A percentile compares a stretch with the other conserved stretches of the same genome.
Evolutionary conservation across 805 yeast species (phyloP).

Genomic region (Tetrapisispora taiwanensis): DNA sequence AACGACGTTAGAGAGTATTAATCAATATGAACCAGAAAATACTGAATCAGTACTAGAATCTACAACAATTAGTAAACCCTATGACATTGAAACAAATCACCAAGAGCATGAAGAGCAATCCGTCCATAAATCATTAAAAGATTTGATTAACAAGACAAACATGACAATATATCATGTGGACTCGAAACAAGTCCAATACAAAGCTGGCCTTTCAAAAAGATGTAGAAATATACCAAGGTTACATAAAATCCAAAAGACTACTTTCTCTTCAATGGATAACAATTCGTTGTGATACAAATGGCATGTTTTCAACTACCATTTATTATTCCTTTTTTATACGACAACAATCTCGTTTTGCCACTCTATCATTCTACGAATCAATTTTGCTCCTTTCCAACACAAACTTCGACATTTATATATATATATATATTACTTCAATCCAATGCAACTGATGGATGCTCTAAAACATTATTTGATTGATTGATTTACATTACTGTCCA

Average conservation of each 20-base stretch:
- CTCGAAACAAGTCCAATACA: slow-evolving; percentile 15
- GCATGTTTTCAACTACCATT: too few relatives aligned
- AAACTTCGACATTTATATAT: too few relatives aligned
- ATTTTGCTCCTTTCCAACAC: too few relatives aligned
- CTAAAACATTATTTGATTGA: too few relatives aligned
- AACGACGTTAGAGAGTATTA: not conserved
- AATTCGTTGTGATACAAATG: too few relatives aligned
- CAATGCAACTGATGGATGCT: too few relatives aligned
- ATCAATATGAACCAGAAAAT: not conserved
- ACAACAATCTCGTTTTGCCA: too few relatives aligned
- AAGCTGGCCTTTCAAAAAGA: slow-evolving; percentile 20
- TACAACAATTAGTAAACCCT: not conserved
- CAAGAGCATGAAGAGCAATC: not conserved
- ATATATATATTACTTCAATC: too few relatives aligned
- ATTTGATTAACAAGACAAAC: slow-evolving; percentile 20
- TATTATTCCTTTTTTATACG: too few relatives aligned
- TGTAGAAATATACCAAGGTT: slow-evolving; percentile 8
- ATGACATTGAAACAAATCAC: not conserved
- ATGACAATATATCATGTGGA: slow-evolving; percentile 18
- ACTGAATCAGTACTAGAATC: not conserved
- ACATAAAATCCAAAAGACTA: slow-evolving; percentile 5
- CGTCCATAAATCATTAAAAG: slow-evolving; percentile 19
- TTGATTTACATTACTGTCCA: too few relatives aligned
- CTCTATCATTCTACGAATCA: too few relatives aligned
- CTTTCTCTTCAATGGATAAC: too few relatives aligned